Percentiles rank a stretch among this genome's conserved stretches.
phyloP scores from a whole-genome alignment of 441 rosid species.

The Omphalea diandra region DNA sequence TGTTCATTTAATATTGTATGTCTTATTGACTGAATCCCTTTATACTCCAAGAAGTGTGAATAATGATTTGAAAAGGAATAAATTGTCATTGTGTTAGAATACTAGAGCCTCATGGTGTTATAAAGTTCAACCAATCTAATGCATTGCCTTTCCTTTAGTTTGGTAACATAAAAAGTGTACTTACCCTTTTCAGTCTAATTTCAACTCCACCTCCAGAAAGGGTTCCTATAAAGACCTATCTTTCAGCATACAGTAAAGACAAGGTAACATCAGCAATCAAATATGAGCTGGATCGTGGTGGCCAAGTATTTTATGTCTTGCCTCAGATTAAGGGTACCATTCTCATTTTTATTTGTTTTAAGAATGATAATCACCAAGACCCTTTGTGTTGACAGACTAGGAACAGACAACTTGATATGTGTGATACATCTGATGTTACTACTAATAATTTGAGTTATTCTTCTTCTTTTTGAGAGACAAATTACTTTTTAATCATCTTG shows the following conservation, averaged over 20 bases:
- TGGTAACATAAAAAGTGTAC: constrained; percentile 17
- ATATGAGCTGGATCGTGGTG: constrained; percentile 82
- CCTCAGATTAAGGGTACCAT: constrained; percentile 90
- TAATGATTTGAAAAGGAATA: not conserved
- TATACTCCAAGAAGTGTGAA: constrained; percentile 3
- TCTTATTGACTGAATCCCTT: not conserved
- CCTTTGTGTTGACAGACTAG: not conserved
- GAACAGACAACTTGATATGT: not conserved
- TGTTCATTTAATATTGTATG: not conserved
- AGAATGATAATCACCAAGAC: not conserved
- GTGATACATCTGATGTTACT: not conserved
- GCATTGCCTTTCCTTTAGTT: constrained; percentile 6
- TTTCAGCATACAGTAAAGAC: constrained; percentile 61
- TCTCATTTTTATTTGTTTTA: constrained; percentile 14
- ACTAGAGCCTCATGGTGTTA: not conserved
- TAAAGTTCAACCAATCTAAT: constrained; percentile 4
- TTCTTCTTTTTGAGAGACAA: constrained; percentile 8
- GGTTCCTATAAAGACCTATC: constrained; percentile 92
- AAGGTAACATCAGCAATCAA: constrained; percentile 69
- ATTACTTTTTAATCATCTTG: not conserved
- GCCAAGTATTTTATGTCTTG: constrained; percentile 94
- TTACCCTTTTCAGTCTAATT: constrained; percentile 65
- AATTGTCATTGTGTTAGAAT: not conserved
- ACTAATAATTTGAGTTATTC: not conserved
- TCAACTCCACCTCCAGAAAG: constrained; percentile 98